These are phyloP conservation scores for Pyrenochaeta sp. DNA, from an alignment of 2,329 filamentous ascomycete genomes.

Conservation along the genomic window DNA sequence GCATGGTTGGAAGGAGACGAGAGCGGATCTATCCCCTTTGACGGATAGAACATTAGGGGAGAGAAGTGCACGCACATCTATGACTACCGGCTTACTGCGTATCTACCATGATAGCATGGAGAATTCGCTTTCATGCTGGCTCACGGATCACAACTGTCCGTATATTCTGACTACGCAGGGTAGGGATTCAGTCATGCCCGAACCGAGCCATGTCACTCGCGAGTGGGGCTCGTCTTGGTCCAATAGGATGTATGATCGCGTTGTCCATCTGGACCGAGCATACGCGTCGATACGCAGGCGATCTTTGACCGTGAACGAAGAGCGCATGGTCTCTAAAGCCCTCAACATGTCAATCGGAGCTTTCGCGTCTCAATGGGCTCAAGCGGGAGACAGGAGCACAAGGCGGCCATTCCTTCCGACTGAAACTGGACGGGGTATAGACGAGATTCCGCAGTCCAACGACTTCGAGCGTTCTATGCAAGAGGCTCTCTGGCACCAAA, in stretches of 20 bases:
- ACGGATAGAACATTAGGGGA: background rate
- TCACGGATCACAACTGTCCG: conserved; percentile 63
- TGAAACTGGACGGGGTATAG: too few species aligned
- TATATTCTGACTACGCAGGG: conserved; percentile 37
- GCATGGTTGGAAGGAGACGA: background rate
- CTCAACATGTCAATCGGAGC: conserved; percentile 61
- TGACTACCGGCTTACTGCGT: conserved; percentile 55
- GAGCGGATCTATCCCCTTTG: background rate
- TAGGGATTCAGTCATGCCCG: conserved; percentile 12
- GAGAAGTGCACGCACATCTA: conserved; percentile 8
- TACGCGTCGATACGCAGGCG: conserved; percentile 45
- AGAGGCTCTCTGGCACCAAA: conserved; percentile 53
- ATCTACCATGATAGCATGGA: conserved; percentile 65
- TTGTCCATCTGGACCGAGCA: conserved; percentile 56
- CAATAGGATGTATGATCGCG: conserved; percentile 60
- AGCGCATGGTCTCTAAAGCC: conserved; percentile 51
- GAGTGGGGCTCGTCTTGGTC: conserved; percentile 43
- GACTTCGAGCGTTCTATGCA: conserved; percentile 50
- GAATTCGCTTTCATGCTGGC: conserved; percentile 62
- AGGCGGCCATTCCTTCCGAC: too few species aligned
- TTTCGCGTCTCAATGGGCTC: conserved; percentile 61
- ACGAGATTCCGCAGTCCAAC: background rate
- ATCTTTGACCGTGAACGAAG: conserved; percentile 48
- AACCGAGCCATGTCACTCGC: conserved; percentile 46
- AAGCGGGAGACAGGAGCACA: conserved; percentile 30